These are phyloP conservation scores for Sarocladiaceae sp. DNA, from an alignment of 2,329 filamentous ascomycete genomes.

Conservation along the genomic window DNA sequence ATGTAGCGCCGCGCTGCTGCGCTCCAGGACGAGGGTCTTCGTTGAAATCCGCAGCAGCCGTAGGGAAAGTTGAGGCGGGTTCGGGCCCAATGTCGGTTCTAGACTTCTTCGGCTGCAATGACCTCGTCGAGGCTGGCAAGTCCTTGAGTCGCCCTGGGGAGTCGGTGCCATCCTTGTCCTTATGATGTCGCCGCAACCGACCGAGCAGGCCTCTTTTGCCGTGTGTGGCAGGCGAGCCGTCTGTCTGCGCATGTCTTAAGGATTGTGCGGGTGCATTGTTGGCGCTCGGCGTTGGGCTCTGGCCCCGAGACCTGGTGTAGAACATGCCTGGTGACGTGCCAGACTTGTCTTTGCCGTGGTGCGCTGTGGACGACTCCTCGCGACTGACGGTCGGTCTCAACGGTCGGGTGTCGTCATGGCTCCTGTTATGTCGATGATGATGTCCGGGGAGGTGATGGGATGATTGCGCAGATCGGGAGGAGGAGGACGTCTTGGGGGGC, in stretches of 20 bases:
- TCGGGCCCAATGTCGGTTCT: conserved; percentile 39
- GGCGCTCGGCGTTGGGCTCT: conserved; percentile 76
- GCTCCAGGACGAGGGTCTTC: conserved; percentile 23
- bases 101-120: conserved; percentile 44
- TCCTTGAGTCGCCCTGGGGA: conserved; percentile 35
- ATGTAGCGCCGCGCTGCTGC: conserved; percentile 40
- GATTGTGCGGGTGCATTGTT: conserved; percentile 45
- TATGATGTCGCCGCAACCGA: conserved; percentile 42
- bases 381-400: conserved; percentile 67
- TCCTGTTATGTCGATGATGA: conserved; percentile 61
- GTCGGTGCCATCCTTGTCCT: conserved; percentile 46
- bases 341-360: conserved; percentile 41
- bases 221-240: conserved; percentile 51
- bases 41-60: conserved; percentile 20
- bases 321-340: conserved; percentile 39
- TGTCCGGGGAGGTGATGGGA: conserved; percentile 61
- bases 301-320: conserved; percentile 52
- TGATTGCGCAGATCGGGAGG: conserved; percentile 51
- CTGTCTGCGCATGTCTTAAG: conserved; percentile 16
- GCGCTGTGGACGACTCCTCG: conserved; percentile 57
- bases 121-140: conserved; percentile 46
- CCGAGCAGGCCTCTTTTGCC: conserved; percentile 45
- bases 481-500: conserved; percentile 57
- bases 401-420: conserved; percentile 58
- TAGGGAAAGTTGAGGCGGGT: conserved; percentile 30